These are phyloP conservation scores for Oenanthe javanica DNA, from an alignment of 140 eudicot genomes.

Conservation along the genomic window DNA sequence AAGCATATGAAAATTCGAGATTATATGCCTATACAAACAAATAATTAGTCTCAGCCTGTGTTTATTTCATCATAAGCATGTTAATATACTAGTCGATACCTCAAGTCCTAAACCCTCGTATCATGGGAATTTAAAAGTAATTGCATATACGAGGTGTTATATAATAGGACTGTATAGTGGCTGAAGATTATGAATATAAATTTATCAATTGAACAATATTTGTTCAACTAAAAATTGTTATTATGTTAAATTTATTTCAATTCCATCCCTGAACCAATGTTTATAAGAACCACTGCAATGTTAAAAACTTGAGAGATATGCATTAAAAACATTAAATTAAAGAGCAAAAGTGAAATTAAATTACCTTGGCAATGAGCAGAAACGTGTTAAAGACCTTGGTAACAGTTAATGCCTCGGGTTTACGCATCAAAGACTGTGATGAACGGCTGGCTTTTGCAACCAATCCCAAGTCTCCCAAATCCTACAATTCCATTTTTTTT, in stretches of 20 bases:
- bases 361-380: slow-evolving; percentile 77
- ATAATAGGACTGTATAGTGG: not conserved
- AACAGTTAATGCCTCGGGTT: slow-evolving; percentile 76
- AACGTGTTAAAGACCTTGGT: slow-evolving; percentile 82
- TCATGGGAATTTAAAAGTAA: too few relatives aligned
- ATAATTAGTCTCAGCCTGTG: not conserved
- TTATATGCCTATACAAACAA: not conserved
- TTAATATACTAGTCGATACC: not conserved
- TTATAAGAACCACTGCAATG: not conserved
- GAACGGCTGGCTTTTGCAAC: slow-evolving; percentile 91
- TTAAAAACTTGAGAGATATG: not conserved
- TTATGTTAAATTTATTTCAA: not conserved
- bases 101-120: not conserved
- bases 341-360: not conserved
- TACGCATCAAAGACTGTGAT: slow-evolving; percentile 71
- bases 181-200: not conserved
- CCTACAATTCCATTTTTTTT: slow-evolving; percentile 1
- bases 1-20: not conserved
- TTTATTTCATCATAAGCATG: not conserved
- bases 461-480: slow-evolving; percentile 89
- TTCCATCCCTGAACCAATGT: not conserved
- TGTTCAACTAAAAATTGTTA: not conserved
- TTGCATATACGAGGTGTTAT: not conserved
- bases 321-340: not conserved
- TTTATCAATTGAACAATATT: not conserved